Evolutionary conservation across 1,284 basidiomycete species (phyloP), one percentile per base, ranked within the genome.

Genomic region (Blastosporella zonata): DNA sequence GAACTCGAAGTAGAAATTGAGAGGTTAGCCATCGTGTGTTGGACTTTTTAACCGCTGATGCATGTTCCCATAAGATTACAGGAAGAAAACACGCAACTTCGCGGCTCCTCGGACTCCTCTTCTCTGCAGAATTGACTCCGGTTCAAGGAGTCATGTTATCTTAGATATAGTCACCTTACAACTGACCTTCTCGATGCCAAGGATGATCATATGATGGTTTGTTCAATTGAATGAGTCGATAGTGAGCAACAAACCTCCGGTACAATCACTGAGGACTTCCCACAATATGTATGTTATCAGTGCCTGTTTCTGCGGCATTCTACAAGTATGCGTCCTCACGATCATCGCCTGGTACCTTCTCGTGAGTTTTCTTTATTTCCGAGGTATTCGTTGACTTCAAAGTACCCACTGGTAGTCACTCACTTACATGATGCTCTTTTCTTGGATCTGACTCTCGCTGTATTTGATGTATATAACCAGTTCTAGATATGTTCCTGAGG

Each of bases 1-100:
- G 52, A 61, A 29, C 52, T 79, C 27, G 58, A 67, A 48, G 52
- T 57, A 29, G 67, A 72, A 39, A 59, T 65, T 8, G 53, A 64
- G 35, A 63, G 46, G 55, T 57, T 20, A 3, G 50, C 42, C 28
- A 23, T 31, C 29, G 12, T 31, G 3, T 9, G 15, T 28, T 13
- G 9, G 39, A 27, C 6, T 23, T 13, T 17, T 2, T 12, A 7
- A 18, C 17, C 22, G 12, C 17, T 33, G 21, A 8, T 15, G 45
- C 33, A 2, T 15, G 20, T 28, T 25, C 6, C 42, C 20, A 35
- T 18, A 49, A 55, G 54, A 36, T 34, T 50, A 21, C 22, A 39
- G 43, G 43, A 48, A 29, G 51, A 42, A 22, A 50, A 39, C 15
- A 33, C 13, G 33, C 17, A 22, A 15, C 39, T 49, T 27, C 41